phyloP scores from a whole-genome alignment of 345 rosid genomes.

The Hibiscus syriacus region DNA sequence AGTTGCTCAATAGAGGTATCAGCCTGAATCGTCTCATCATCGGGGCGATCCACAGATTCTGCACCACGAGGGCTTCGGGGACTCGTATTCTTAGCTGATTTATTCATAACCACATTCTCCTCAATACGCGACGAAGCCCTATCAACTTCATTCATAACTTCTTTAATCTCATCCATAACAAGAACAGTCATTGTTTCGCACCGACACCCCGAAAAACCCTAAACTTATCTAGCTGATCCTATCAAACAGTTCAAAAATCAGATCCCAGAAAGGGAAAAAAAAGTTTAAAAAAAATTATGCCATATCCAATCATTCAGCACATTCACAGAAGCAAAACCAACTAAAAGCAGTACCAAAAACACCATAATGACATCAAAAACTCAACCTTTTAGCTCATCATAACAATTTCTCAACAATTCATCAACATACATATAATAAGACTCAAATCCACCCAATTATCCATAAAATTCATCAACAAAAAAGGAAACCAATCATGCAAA shows the following conservation, averaged over 20 bases:
- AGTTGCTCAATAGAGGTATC: conserved; percentile 74
- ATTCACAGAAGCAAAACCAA: not conserved
- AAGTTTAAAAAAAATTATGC: not conserved
- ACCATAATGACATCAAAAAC: conserved; percentile 12
- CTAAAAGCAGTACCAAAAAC: not conserved
- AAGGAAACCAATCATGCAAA: conserved; percentile 1
- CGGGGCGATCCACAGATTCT: conserved; percentile 12
- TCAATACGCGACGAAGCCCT: conserved; percentile 27
- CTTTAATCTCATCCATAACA: conserved; percentile 40
- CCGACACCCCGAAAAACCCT: conserved; percentile 18
- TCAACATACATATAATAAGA: too few species aligned
- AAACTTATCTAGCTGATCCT: conserved; percentile 15
- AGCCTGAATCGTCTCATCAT: conserved; percentile 23
- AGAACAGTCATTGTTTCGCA: conserved; percentile 46
- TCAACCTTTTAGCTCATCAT: conserved; percentile 5
- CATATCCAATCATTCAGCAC: conserved; percentile 1
- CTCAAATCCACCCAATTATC: too few species aligned
- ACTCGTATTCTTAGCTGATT: conserved; percentile 27
- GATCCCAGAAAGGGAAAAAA: conserved; percentile 18
- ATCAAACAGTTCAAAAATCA: conserved; percentile 18
- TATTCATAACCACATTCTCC: conserved; percentile 31
- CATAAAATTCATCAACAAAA: too few species aligned
- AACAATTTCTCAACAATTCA: conserved; percentile 1
- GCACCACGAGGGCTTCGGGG: conserved; percentile 25
- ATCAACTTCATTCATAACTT: conserved; percentile 25